These are phyloP conservation scores for Prunus mira DNA, from an alignment of 306 rosid genomes.

Conservation along the genomic window DNA sequence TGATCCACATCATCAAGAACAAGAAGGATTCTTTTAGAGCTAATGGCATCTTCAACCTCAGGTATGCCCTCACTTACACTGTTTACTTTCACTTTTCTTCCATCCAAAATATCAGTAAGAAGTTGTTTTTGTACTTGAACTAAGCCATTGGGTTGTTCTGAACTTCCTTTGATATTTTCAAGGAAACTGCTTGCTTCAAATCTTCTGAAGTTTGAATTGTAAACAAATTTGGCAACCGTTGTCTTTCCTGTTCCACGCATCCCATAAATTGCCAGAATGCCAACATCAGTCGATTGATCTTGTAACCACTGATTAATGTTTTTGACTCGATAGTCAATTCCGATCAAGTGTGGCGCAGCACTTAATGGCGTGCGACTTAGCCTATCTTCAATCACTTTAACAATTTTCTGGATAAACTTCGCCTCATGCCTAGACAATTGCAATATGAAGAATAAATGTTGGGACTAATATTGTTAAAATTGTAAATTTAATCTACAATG, in stretches of 20 bases:
- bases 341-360: background rate
- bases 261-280: background rate
- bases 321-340: background rate
- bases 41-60: background rate
- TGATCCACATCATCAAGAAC: background rate
- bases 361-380: background rate
- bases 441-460: background rate
- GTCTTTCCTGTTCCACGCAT: background rate
- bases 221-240: background rate
- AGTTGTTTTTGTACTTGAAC: background rate
- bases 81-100: background rate
- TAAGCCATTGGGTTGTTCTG: background rate
- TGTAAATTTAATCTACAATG: no score
- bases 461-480: no score
- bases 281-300: background rate
- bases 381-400: background rate
- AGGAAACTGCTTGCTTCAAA: background rate
- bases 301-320: background rate
- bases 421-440: background rate
- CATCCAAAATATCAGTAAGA: background rate
- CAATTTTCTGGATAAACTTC: background rate
- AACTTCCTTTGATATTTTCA: background rate
- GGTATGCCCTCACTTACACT: background rate
- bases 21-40: background rate
- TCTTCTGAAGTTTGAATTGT: background rate